A percentile compares a stretch with the other conserved stretches of the same genome.
Evolutionary conservation across 306 rosid genomes (phyloP).

Genomic region (Styphnolobium japonicum): DNA sequence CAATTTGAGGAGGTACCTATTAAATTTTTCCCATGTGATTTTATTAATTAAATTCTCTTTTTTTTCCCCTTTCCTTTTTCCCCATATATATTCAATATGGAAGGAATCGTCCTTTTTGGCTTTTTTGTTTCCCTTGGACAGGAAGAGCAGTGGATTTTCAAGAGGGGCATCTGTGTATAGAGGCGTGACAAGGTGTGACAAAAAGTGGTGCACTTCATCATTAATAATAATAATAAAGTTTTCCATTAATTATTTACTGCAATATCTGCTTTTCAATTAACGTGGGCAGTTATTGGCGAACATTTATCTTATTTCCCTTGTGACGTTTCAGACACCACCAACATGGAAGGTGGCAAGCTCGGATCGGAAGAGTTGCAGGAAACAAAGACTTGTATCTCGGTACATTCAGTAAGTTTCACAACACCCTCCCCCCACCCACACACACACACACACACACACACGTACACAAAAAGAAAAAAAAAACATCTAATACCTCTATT

Average conservation of each 20-base stretch:
- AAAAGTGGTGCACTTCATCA: slow-evolving; percentile 36
- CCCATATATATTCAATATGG: neutral
- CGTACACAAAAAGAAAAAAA: too few species aligned
- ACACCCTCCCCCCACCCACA: too few species aligned
- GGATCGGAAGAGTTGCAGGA: slow-evolving; percentile 97
- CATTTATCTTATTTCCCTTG: slow-evolving; percentile 30
- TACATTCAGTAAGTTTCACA: slow-evolving; percentile 75
- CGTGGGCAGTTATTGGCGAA: slow-evolving; percentile 37
- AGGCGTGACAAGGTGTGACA: slow-evolving; percentile 99
- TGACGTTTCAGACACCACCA: slow-evolving; percentile 83
- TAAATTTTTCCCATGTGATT: slow-evolving; percentile 19
- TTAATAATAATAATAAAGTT: slow-evolving; percentile 44
- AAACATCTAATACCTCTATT: too few species aligned
- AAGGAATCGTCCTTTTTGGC: slow-evolving; percentile 22
- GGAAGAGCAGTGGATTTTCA: slow-evolving; percentile 99
- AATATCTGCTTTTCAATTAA: slow-evolving; percentile 54
- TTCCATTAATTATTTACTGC: slow-evolving; percentile 48
- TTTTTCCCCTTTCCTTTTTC: neutral
- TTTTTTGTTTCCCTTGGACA: slow-evolving; percentile 32
- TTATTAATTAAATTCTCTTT: slow-evolving; percentile 2
- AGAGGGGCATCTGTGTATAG: slow-evolving; percentile 99
- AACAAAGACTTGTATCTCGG: slow-evolving; percentile 98
- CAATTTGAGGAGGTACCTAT: slow-evolving; percentile 82
- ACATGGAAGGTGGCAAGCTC: slow-evolving; percentile 99
- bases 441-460: too few species aligned